A percentile compares a stretch with the other conserved stretches of the same genome.
Conservation (phyloP, 2,329 filamentous ascomycete genomes). For the Trichoderma brevicompactum region DNA sequence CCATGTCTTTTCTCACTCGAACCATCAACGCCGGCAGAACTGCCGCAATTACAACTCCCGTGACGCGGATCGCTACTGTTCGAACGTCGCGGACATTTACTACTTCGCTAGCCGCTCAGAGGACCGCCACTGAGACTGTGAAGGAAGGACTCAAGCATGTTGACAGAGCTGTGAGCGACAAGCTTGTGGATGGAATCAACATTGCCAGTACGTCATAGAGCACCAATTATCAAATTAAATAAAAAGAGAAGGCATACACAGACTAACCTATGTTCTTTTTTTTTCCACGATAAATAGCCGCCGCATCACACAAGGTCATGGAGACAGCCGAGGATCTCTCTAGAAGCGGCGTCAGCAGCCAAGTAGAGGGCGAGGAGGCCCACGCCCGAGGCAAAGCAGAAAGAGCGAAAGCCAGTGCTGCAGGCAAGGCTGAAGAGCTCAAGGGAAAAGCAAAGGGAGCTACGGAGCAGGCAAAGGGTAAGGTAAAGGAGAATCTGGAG, state of each 20-base stretch:
- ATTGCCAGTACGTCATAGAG: slow-evolving; percentile 53
- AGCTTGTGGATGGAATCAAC: slow-evolving; percentile 65
- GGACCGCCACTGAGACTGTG: slow-evolving; percentile 57
- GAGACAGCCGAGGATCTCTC: slow-evolving; percentile 45
- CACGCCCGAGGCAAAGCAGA: slow-evolving; percentile 45
- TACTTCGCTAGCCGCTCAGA: slow-evolving; percentile 50
- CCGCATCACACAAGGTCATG: slow-evolving; percentile 54
- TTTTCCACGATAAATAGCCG: slow-evolving; percentile 37
- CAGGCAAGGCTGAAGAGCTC: slow-evolving; percentile 45
- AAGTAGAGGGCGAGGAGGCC: slow-evolving; percentile 40
- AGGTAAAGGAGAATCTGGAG: slow-evolving; percentile 51
- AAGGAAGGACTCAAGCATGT: slow-evolving; percentile 65
- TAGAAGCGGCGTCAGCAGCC: slow-evolving; percentile 43
- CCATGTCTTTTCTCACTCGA: slow-evolving; percentile 28
- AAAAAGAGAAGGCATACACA: too few species aligned
- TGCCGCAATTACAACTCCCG: slow-evolving; percentile 33
- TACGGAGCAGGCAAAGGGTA: slow-evolving; percentile 49
- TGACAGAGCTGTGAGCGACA: slow-evolving; percentile 63
- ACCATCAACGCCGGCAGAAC: slow-evolving; percentile 15
- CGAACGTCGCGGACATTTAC: slow-evolving; percentile 56
- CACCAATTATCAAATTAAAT: too few species aligned
- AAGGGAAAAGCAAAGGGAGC: slow-evolving; percentile 47
- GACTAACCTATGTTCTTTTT: too few species aligned
- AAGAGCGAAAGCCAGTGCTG: slow-evolving; percentile 40
- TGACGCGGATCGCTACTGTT: slow-evolving; percentile 45